phyloP scores from a whole-genome alignment of 139 green algal species.

The Mesostigma viride region DNA sequence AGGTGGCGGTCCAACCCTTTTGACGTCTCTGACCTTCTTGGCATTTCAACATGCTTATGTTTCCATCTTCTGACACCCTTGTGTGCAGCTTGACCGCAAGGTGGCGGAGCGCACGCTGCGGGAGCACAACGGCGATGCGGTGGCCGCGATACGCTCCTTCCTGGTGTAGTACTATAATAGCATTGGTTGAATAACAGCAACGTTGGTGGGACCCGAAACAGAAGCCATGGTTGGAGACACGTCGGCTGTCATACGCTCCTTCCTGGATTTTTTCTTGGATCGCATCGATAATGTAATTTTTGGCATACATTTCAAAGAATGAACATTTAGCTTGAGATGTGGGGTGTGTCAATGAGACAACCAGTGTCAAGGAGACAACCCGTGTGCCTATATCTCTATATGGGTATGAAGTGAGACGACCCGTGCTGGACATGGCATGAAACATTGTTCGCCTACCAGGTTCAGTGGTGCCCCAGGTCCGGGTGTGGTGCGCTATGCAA shows the following conservation, averaged over 20 bases:
- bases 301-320: not conserved
- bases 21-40: no score
- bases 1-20: no score
- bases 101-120: slow-evolving; percentile 28
- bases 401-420: no score
- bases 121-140: slow-evolving; percentile 31
- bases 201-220: not conserved
- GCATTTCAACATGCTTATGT: no score
- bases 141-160: slow-evolving; percentile 30
- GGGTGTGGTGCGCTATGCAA: no score
- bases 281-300: not conserved
- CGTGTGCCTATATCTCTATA: no score
- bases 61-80: not conserved
- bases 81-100: slow-evolving; percentile 32
- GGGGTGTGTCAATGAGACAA: not conserved
- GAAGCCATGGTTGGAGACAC: not conserved
- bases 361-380: no score
- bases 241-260: not conserved
- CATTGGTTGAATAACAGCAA: not conserved
- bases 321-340: not conserved
- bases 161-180: not conserved
- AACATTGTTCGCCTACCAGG: no score
- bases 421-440: no score
- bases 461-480: no score
- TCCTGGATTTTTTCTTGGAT: not conserved